A percentile compares a stretch with the other conserved stretches of the same genome.
Evolutionary conservation across 805 yeast genomes (phyloP).

Genomic region (Scheffersomyces stipitis): DNA sequence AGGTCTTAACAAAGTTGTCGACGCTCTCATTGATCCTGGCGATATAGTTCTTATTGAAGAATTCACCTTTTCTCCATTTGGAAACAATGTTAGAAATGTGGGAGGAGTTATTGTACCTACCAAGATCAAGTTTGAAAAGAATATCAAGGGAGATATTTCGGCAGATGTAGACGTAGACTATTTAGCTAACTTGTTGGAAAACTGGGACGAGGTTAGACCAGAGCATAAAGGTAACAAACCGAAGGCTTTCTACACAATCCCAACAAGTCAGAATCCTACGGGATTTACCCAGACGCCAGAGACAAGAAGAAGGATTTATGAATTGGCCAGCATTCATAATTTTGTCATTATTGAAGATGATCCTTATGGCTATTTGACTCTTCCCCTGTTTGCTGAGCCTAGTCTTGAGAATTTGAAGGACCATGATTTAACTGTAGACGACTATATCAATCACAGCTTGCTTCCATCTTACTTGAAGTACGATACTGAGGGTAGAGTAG

Average conservation of each 20-base stretch:
- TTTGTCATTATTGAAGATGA: constrained; percentile 20
- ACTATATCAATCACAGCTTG: constrained; percentile 12
- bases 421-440: constrained; percentile 6
- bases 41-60: constrained; percentile 6
- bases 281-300: constrained; percentile 16
- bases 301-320: constrained; percentile 12
- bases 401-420: constrained; percentile 3
- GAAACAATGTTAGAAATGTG: constrained; percentile 1
- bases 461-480: constrained; percentile 14
- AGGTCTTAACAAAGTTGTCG: constrained; percentile 5
- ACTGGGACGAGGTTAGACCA: constrained; percentile 5
- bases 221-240: constrained; percentile 3
- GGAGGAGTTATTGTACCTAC: constrained; percentile 4
- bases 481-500: constrained; percentile 16
- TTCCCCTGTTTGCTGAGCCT: constrained; percentile 11
- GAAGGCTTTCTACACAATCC: constrained; percentile 15
- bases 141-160: neutral
- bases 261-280: constrained; percentile 19
- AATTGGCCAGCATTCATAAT: constrained; percentile 14
- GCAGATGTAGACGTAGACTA: constrained; percentile 5
- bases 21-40: constrained; percentile 4
- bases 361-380: constrained; percentile 18
- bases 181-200: constrained; percentile 1
- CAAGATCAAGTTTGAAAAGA: neutral
- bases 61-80: constrained; percentile 7